Evolutionary conservation across 768 basidiomycete genomes (phyloP).

Genomic region (Boletellus ananiceps): DNA sequence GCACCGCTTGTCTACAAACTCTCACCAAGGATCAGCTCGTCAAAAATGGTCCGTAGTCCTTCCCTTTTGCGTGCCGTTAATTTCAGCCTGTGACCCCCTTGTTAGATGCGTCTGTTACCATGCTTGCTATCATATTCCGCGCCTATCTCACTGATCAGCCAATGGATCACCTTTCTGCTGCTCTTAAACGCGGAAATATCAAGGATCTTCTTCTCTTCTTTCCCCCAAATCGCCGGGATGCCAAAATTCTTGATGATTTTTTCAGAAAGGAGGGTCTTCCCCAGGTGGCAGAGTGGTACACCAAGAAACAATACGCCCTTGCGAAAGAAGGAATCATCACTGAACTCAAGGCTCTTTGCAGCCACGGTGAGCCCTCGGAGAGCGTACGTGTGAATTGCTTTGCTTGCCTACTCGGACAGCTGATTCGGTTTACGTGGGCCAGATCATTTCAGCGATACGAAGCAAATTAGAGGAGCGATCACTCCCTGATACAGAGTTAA

Average conservation of each 20-base stretch:
- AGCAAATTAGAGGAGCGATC: constrained; percentile 67
- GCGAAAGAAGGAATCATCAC: constrained; percentile 74
- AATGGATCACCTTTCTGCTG: constrained; percentile 82
- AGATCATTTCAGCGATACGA: constrained; percentile 79
- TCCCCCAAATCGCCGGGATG: constrained; percentile 75
- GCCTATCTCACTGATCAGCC: constrained; percentile 77
- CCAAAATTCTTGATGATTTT: constrained; percentile 73
- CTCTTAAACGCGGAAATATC: constrained; percentile 82
- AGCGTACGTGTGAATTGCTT: constrained; percentile 44
- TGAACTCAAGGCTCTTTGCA: constrained; percentile 65
- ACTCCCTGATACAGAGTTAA: constrained; percentile 81
- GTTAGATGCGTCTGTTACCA: constrained; percentile 70
- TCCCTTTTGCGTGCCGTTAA: background rate
- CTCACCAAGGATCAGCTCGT: constrained; percentile 92
- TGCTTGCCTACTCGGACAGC: background rate
- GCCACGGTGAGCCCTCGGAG: constrained; percentile 62
- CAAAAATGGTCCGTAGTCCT: constrained; percentile 69
- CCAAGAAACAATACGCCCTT: constrained; percentile 80
- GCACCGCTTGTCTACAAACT: constrained; percentile 70
- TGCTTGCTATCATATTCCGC: constrained; percentile 76
- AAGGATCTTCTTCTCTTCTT: constrained; percentile 86
- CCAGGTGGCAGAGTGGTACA: constrained; percentile 90
- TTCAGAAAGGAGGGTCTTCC: constrained; percentile 78
- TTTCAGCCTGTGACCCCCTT: constrained; percentile 9
- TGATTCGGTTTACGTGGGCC: constrained; percentile 8